These are phyloP conservation scores for Hanseniaspora occidentalis DNA, from an alignment of 805 yeast species.

Conservation along the genomic window DNA sequence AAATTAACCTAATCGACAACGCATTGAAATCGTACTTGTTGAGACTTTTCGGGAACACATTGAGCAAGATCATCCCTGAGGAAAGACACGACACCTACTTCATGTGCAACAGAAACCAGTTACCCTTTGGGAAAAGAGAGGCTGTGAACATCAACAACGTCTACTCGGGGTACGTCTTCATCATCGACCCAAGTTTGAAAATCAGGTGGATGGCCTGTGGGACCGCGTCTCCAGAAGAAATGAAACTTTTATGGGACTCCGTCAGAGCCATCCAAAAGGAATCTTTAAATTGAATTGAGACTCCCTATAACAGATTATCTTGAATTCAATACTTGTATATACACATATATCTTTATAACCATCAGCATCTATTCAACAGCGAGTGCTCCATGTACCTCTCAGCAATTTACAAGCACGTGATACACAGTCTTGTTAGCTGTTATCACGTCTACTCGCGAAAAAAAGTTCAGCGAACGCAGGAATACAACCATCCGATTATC, in stretches of 20 bases:
- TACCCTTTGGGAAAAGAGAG: conserved; percentile 46
- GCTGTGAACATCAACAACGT: conserved; percentile 55
- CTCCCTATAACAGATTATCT: no score
- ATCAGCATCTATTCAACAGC: no score
- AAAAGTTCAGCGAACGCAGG: no score
- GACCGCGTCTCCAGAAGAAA: conserved; percentile 56
- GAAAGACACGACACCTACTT: conserved; percentile 48
- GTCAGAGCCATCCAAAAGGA: conserved; percentile 49
- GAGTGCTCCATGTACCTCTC: no score
- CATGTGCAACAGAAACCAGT: conserved; percentile 46
- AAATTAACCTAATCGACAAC: conserved; percentile 64
- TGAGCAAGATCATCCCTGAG: conserved; percentile 33
- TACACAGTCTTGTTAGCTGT: no score
- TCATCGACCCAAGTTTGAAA: conserved; percentile 60
- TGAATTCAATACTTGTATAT: no score
- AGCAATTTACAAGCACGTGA: no score
- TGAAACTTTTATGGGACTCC: conserved; percentile 49
- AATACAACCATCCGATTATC: not conserved
- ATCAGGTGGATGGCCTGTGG: conserved; percentile 94
- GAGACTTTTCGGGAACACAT: conserved; percentile 33
- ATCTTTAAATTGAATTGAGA: conserved; percentile 5
- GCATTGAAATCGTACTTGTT: conserved; percentile 56
- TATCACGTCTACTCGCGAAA: no score
- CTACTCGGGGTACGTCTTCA: conserved; percentile 71
- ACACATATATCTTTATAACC: not conserved